phyloP scores from a whole-genome alignment of 371 early-diverging fungal species.

The Apophysomyces sp. region DNA sequence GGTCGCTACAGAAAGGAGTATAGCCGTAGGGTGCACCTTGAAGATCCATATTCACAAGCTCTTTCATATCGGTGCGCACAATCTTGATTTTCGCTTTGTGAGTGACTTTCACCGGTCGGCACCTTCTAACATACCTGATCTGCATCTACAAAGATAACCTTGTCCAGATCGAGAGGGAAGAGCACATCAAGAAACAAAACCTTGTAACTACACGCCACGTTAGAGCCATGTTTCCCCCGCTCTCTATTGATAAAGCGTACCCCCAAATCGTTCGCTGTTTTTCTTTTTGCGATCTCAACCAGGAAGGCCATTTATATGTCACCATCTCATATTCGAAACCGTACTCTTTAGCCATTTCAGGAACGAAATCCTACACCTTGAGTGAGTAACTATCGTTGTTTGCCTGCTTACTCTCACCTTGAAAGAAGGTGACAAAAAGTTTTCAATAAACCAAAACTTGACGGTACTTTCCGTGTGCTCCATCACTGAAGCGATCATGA shows the following conservation, averaged over 20 bases:
- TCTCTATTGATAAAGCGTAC: constrained; percentile 1
- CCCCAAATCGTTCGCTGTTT: constrained; percentile 98
- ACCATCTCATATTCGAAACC: constrained; percentile 91
- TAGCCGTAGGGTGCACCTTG: constrained; percentile 94
- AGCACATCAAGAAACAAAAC: constrained; percentile 96
- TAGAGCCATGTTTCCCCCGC: neutral
- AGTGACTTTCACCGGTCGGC: neutral
- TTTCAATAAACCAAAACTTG: constrained; percentile 97
- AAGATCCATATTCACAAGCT: constrained; percentile 88
- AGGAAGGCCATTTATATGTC: constrained; percentile 97
- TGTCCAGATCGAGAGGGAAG: constrained; percentile 91
- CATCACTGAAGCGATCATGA: constrained; percentile 95
- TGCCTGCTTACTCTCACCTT: constrained; percentile 49
- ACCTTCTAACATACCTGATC: constrained; percentile 69
- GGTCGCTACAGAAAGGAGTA: constrained; percentile 91
- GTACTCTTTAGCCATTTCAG: constrained; percentile 81
- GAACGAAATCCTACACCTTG: constrained; percentile 71
- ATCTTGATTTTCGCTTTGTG: constrained; percentile 47
- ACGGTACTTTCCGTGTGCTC: constrained; percentile 83
- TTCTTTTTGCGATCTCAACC: constrained; percentile 88
- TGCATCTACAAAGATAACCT: constrained; percentile 97
- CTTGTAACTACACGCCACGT: constrained; percentile 66
- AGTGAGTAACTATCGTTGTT: neutral
- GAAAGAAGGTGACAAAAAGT: constrained; percentile 94
- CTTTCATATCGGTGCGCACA: constrained; percentile 91